Conservation (phyloP, 73 alveolate species). For the Breviolum minutum region DNA sequence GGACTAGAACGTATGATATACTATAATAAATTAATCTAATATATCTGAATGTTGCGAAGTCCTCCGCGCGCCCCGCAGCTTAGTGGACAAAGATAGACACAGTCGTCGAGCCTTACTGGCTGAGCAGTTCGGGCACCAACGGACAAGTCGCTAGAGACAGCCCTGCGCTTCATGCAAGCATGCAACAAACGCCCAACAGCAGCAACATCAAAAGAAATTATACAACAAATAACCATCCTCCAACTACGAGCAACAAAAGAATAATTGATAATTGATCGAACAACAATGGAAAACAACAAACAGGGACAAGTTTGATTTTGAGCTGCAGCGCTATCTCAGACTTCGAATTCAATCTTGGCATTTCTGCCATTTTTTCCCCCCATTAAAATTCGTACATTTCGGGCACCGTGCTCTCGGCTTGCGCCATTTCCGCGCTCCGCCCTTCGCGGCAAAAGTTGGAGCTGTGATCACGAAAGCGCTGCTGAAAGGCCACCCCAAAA, state of each 20-base stretch:
- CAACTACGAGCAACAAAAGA: not conserved
- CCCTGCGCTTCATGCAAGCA: constrained; percentile 28
- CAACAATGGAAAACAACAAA: not conserved
- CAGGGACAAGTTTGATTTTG: not conserved
- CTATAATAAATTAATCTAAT: too few species aligned
- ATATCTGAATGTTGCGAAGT: too few species aligned
- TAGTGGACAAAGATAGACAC: constrained; percentile 12
- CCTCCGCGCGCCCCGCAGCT: not conserved
- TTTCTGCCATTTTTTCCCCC: constrained; percentile 12
- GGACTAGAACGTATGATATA: too few species aligned
- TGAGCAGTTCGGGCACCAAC: not conserved
- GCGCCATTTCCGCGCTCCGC: not conserved
- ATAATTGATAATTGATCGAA: not conserved
- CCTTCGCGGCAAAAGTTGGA: not conserved
- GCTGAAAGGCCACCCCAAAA: constrained; percentile 61
- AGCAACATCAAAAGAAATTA: not conserved
- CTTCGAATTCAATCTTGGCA: constrained; percentile 19
- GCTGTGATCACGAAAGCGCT: constrained; percentile 32
- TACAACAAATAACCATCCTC: not conserved
- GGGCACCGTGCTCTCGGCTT: constrained; percentile 43
- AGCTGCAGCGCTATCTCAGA: constrained; percentile 27
- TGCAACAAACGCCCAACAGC: constrained; percentile 24
- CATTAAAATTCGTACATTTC: not conserved
- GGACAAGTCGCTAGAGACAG: too few species aligned
- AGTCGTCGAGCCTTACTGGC: constrained; percentile 15